Base-by-base conservation (phyloP, 139 green algal species). In the Coccomyxa sp. region DNA sequence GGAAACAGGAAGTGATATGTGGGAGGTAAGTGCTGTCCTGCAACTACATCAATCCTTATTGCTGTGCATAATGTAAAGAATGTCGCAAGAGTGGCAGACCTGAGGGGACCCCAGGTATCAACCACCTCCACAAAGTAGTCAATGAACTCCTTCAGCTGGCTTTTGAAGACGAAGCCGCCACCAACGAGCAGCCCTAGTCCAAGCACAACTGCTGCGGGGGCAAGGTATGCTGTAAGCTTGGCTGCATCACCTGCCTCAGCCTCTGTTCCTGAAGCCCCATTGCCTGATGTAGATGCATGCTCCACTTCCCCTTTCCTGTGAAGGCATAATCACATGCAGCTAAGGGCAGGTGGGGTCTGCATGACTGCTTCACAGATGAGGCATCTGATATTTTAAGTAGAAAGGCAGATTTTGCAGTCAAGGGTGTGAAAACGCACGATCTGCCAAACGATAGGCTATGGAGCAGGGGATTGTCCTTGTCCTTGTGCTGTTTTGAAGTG, bases 101-200 rank as follows among this genome's bases (percentile, higher is more conserved):
- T 93, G 59, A 84, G 82, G 0, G 88, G 82, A 0, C 94, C 94
- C 90, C 89, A 93, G 32, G 89, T 85, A 31, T 95, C 90, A 25
- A 95, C 89, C 17, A 90, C 86, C 21, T 80, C 57, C 27, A 90
- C 91, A 81, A 96, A 95, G 58, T 93, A 92, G 23, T 92, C 82
- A 13, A 96, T 63, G 60, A 94, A 94, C 21, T 83, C 75, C 45
- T 79, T 59, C 51, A 96, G 92, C 27, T 93, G 76, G 60, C 89
- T 90, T 51, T 87, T 90, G 83, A 93, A 91, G 0, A 91, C 18
- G 11, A 89, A 89, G 15, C 89, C 89, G 13, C 83, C 82, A 16
- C 87, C 92, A 1, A 90, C 14, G 10, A 95, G 67, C 30, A 91
- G 13, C 11, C 74, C 83, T 11, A 95, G 78, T 45, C 91, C 90